These are phyloP conservation scores for Cicer judaicum DNA, from an alignment of 306 rosid species.

Conservation along the genomic window DNA sequence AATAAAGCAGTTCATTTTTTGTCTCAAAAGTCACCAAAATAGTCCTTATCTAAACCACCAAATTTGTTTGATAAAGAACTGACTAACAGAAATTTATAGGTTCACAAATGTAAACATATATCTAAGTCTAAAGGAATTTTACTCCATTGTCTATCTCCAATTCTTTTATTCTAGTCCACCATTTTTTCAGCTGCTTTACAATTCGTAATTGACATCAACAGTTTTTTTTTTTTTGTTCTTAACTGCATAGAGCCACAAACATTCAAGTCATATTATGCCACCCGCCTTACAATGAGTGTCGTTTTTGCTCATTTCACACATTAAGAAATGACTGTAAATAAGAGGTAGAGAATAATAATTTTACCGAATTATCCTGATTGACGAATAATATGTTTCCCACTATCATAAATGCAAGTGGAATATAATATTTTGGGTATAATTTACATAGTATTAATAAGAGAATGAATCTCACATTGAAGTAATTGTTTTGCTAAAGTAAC, in stretches of 20 bases:
- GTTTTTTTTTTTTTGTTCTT: conserved; percentile 6
- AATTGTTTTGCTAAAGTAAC: too few species aligned
- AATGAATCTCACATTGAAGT: too few species aligned
- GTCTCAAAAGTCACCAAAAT: conserved; percentile 11
- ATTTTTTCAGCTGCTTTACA: not conserved
- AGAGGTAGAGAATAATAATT: too few species aligned
- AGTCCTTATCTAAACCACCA: not conserved
- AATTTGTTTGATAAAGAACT: not conserved
- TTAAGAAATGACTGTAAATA: too few species aligned
- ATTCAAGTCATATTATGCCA: not conserved
- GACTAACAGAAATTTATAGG: not conserved
- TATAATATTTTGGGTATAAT: too few species aligned
- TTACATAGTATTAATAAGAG: too few species aligned
- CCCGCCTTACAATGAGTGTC: too few species aligned
- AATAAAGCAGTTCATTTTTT: not conserved
- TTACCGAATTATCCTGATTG: too few species aligned
- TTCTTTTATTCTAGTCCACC: conserved; percentile 12
- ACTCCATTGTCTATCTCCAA: not conserved
- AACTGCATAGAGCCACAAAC: conserved; percentile 20
- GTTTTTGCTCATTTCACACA: too few species aligned
- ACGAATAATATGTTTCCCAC: too few species aligned
- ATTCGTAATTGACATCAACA: conserved; percentile 25
- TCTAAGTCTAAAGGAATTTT: not conserved
- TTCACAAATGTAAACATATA: not conserved
- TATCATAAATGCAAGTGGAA: too few species aligned